Percentiles rank a stretch among this genome's conserved stretches.
Evolutionary conservation across 75 land plant genomes (phyloP).

Genomic region (Pinus albicaulis): DNA sequence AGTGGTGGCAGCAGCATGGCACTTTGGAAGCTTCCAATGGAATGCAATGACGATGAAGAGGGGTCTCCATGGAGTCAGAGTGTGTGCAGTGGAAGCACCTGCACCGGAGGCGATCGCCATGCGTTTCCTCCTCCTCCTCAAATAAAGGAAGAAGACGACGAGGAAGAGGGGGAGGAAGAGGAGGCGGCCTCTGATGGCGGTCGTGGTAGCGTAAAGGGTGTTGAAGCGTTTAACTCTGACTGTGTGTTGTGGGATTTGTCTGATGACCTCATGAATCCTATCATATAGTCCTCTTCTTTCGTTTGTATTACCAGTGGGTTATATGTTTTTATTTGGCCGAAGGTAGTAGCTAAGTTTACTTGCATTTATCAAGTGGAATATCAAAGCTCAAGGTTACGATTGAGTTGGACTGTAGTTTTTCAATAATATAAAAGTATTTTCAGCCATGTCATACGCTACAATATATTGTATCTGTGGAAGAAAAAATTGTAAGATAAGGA

Average conservation of each 20-base stretch:
- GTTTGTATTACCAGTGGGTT: no score
- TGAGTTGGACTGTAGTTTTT: no score
- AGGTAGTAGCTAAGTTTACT: no score
- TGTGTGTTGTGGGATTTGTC: slow-evolving; percentile 64
- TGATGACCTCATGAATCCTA: slow-evolving; percentile 52
- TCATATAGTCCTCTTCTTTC: no score
- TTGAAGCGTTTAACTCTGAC: slow-evolving; percentile 32
- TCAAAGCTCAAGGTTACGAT: no score
- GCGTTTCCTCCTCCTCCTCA: slow-evolving; percentile 11
- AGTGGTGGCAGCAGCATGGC: background rate
- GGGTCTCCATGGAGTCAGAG: slow-evolving; percentile 58
- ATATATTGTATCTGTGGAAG: no score
- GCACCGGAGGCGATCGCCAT: slow-evolving; percentile 27
- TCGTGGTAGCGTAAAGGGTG: background rate
- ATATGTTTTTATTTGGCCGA: no score
- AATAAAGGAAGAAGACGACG: slow-evolving; percentile 25
- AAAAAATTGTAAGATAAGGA: no score
- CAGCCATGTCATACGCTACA: no score
- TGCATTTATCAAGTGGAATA: no score
- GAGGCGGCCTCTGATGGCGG: slow-evolving; percentile 14
- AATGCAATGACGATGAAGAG: slow-evolving; percentile 11
- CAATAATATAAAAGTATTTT: no score
- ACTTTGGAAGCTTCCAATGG: slow-evolving; percentile 5
- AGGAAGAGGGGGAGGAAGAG: slow-evolving; percentile 14
- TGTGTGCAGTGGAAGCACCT: slow-evolving; percentile 45